A percentile compares a stretch with the other conserved stretches of the same genome.
These are phyloP conservation scores for Sanghuangporus sanghuang DNA, from an alignment of 1,284 basidiomycete species.

Conservation along the genomic window DNA sequence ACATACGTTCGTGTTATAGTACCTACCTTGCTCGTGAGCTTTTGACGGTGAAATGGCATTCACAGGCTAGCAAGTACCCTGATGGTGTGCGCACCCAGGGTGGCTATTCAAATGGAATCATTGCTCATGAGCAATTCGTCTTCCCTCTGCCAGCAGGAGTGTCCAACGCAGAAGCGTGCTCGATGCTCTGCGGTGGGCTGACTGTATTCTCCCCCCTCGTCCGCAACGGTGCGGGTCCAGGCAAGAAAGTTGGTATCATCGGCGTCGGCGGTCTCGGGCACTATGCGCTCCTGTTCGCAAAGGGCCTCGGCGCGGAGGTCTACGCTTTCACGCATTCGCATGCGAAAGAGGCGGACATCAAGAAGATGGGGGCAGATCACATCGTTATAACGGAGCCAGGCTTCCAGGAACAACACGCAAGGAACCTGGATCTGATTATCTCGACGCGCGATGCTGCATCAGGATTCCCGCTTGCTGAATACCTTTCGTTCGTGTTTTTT, in stretches of 20 bases:
- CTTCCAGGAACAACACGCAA: slow-evolving; percentile 33
- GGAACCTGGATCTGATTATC: slow-evolving; percentile 39
- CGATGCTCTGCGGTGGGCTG: slow-evolving; percentile 61
- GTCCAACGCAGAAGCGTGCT: slow-evolving; percentile 43
- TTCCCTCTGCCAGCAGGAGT: slow-evolving; percentile 64
- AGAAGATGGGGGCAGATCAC: slow-evolving; percentile 41
- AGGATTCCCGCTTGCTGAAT: slow-evolving; percentile 26
- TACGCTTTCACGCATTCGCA: slow-evolving; percentile 45
- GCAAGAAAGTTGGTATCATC: slow-evolving; percentile 63
- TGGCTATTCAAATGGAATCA: slow-evolving; percentile 63
- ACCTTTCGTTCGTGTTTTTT: slow-evolving; percentile 28
- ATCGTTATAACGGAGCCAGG: slow-evolving; percentile 32
- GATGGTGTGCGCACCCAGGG: slow-evolving; percentile 50
- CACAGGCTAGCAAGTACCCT: slow-evolving; percentile 33
- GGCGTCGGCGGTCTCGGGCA: slow-evolving; percentile 54
- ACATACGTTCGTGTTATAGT: slow-evolving; percentile 27
- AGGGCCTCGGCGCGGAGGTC: slow-evolving; percentile 45
- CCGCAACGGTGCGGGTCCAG: slow-evolving; percentile 54
- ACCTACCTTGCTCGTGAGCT: too few relatives aligned
- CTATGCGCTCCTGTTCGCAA: slow-evolving; percentile 43
- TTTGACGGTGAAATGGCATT: too few relatives aligned
- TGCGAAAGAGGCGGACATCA: slow-evolving; percentile 41
- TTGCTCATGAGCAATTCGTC: slow-evolving; percentile 64
- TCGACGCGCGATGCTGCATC: slow-evolving; percentile 31
- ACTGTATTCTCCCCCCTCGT: slow-evolving; percentile 64